Evolutionary conservation across 163 green algal species (phyloP), one percentile per base, ranked within the genome.

Genomic region (Chlamydomonas reinhardtii): DNA sequence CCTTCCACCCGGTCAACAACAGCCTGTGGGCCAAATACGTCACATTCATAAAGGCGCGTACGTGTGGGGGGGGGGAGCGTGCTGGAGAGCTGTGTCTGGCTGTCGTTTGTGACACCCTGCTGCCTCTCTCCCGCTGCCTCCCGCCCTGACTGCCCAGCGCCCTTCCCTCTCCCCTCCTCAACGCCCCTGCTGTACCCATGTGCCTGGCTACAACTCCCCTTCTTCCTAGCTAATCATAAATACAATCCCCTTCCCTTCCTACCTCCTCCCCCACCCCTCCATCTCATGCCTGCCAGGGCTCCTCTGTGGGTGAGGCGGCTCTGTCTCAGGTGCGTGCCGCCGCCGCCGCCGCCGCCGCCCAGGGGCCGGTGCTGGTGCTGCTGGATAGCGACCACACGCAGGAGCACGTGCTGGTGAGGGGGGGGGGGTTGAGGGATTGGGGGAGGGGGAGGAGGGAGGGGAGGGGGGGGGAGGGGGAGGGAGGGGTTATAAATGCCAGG

Each of bases 1-100:
- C 48, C 48, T 56, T 56, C 48, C 48, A 56, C 48, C 48, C 48
- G 48, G 48, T 56, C 6, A 68, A 91, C 31, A 82, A 93, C 70
- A 25, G 43, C 32, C 75, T 93, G 70, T 93, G 90, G 90, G 74
- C 64, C 24, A 85, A 91, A 71, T 88, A 93, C 62, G 90, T 93
- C 24, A 87, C 52, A 0, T 93, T 93, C 74, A 68, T 91, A 34
- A 83, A 93, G 74, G 90, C 48, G 48, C 19, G 48, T 17, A 1
- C 1, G 48, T 11, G 43, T 54, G 43, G 43, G 8, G 43, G 43
- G 8, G 43, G n/a, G n/a, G n/a, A n/a, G n/a, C n/a, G n/a, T n/a
- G n/a, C n/a, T n/a, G n/a, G n/a, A n/a, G n/a, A n/a, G n/a, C n/a
- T n/a, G n/a, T n/a, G n/a, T n/a, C n/a, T n/a, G n/a, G n/a, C n/a